phyloP scores from a whole-genome alignment of 2,329 filamentous ascomycete genomes.

The Cercospora sesami region DNA sequence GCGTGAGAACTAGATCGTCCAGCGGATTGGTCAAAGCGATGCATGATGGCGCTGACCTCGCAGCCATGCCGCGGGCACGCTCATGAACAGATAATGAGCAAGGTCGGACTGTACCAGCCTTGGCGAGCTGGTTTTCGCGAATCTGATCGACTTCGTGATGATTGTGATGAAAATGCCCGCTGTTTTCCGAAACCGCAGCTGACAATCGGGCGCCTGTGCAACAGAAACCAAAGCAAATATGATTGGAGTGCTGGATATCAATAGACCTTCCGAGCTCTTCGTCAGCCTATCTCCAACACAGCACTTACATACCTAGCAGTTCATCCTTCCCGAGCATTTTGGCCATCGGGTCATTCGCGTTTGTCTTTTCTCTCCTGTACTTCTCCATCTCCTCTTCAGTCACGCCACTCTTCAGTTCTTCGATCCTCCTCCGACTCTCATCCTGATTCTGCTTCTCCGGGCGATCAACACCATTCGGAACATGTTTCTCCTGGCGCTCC shows the following conservation, averaged over 20 bases:
- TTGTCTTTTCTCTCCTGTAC: conserved; percentile 73
- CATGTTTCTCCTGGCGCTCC: conserved; percentile 42
- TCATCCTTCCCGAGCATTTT: conserved; percentile 74
- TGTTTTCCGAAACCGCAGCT: too few relatives aligned
- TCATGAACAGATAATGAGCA: too few relatives aligned
- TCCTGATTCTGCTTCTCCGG: conserved; percentile 46
- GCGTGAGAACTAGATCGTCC: neutral
- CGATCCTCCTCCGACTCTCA: conserved; percentile 68
- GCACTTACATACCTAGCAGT: conserved; percentile 45
- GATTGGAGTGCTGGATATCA: neutral
- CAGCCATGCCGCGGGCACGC: neutral
- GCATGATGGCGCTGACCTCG: neutral
- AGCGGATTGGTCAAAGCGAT: neutral
- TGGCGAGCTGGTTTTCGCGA: too few relatives aligned
- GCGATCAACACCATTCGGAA: conserved; percentile 46
- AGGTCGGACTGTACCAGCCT: too few relatives aligned
- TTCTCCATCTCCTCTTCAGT: conserved; percentile 83
- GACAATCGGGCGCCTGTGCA: too few relatives aligned
- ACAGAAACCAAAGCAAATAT: neutral
- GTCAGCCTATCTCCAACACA: neutral
- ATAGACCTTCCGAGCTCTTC: conserved; percentile 20
- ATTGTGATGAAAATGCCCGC: too few relatives aligned
- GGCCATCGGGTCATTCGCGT: conserved; percentile 83
- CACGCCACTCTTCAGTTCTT: conserved; percentile 75
- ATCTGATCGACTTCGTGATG: too few relatives aligned